Evolutionary conservation across 2,329 filamentous ascomycete species (phyloP).

Genomic region (Raffaelea ambrosiae): DNA sequence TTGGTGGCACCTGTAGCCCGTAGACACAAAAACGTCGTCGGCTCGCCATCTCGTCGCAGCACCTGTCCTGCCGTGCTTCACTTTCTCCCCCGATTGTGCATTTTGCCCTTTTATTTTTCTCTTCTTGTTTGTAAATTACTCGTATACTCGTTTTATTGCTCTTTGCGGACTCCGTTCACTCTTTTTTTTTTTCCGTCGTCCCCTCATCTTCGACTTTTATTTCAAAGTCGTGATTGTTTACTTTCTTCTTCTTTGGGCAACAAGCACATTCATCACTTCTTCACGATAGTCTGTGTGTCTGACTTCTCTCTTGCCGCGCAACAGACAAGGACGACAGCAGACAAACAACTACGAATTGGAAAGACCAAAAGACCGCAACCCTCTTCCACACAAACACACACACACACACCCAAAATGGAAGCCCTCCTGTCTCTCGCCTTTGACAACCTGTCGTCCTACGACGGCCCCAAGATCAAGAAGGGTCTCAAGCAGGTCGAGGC

Average conservation of each 20-base stretch:
- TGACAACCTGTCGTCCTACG: slow-evolving; percentile 91
- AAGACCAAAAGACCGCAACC: too few species aligned
- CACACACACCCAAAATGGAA: slow-evolving; percentile 56
- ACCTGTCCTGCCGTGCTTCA: too few species aligned
- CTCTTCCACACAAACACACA: too few species aligned
- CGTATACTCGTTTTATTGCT: background rate
- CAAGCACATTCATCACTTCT: too few species aligned
- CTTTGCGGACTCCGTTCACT: background rate
- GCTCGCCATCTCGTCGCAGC: too few species aligned
- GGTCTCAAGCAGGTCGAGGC: slow-evolving; percentile 91
- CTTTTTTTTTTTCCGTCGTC: background rate
- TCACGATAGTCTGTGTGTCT: too few species aligned
- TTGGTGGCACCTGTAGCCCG: too few species aligned
- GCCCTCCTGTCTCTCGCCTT: slow-evolving; percentile 85
- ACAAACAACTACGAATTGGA: too few species aligned
- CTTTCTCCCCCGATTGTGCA: background rate
- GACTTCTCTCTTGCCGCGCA: too few species aligned
- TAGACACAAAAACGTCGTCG: too few species aligned
- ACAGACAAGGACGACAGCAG: too few species aligned
- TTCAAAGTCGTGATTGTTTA: background rate
- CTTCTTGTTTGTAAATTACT: background rate
- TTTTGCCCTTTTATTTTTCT: background rate
- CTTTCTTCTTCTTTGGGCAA: background rate
- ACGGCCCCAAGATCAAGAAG: slow-evolving; percentile 83
- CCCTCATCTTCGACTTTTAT: background rate